Evolutionary conservation across 106 monocot genomes (phyloP).

Genomic region (Allium cepa): DNA sequence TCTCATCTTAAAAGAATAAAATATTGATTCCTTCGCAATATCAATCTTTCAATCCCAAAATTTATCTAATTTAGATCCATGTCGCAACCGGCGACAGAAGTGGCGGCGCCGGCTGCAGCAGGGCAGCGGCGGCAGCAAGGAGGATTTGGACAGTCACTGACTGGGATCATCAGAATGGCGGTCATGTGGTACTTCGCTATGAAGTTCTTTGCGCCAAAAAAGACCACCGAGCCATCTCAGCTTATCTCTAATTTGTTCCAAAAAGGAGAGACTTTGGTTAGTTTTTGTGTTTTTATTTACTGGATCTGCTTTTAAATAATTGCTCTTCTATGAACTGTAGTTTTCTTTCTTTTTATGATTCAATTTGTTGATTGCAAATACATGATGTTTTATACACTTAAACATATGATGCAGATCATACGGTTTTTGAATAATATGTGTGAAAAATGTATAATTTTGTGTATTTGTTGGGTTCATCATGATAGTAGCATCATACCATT

Average conservation of each 20-base stretch:
- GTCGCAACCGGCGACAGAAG: constrained; percentile 21
- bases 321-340: too few relatives aligned
- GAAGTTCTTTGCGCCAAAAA: constrained; percentile 90
- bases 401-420: too few relatives aligned
- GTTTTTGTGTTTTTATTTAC: background rate
- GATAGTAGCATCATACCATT: too few relatives aligned
- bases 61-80: constrained; percentile 4
- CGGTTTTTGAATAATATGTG: too few relatives aligned
- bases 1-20: too few relatives aligned
- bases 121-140: constrained; percentile 32
- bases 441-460: too few relatives aligned
- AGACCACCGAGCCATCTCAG: constrained; percentile 51
- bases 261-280: constrained; percentile 74
- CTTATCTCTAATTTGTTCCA: constrained; percentile 83
- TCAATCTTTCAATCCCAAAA: too few relatives aligned
- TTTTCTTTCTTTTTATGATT: background rate
- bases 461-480: too few relatives aligned
- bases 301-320: background rate
- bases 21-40: too few relatives aligned
- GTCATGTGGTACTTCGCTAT: constrained; percentile 89
- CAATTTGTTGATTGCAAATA: too few relatives aligned
- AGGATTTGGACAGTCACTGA: constrained; percentile 44
- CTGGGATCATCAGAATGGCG: constrained; percentile 72
- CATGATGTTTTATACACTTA: too few relatives aligned
- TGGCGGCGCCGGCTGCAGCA: constrained; percentile 5